Base-by-base conservation (phyloP, 129 eudicot species). In the Erigeron canadensis region DNA sequence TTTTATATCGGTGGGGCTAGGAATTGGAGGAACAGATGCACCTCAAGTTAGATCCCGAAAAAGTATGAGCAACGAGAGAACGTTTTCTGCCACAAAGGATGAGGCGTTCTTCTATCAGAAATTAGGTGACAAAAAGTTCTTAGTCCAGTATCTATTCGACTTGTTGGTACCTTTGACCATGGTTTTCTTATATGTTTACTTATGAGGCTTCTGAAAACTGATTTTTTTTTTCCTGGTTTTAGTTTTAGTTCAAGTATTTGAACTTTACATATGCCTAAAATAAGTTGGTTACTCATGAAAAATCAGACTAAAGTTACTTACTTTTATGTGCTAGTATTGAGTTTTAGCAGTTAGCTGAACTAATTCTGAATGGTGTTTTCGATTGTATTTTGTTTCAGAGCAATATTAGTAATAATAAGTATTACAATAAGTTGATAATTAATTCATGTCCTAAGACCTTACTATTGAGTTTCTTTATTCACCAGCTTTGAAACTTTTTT, bases 11-110 rank as follows among this genome's bases (percentile, higher is more conserved):
- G 95, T 89, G 62, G 96, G 92, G 56, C 87, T 93, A 66, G 98
- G 98, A 47, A 84, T 93, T 77, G 98, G 98, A 50, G 85, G 90
- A 69, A 89, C 98, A n/a, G 84, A 85, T 67, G 75, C 88, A 41
- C 98, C 98, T 69, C 81, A 85, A 79, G 84, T 34, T 46, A 80
- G 79, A 80, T 70, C 86, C 74, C 77, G 98, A 63, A 93, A 89
- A 78, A 93, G 98, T 72, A 85, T 93, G 71, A 93, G 98, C 58
- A 89, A 64, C 59, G 98, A 89, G 83, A 89, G 98, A 81, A 93
- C 98, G 56, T 93, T 93, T 82, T 82, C 98, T 56, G 88, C 96
- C 75, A 89, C 92, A 6, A 69, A 74, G n/a, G 84, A 89, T 59
- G 95, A 93, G 79, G 81, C 84, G 7, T 78, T 84, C 42, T 86